Evolutionary conservation across 495 filamentous ascomycete species (phyloP), one percentile per base, ranked within the genome.

Genomic region (Usnea hakonensis): DNA sequence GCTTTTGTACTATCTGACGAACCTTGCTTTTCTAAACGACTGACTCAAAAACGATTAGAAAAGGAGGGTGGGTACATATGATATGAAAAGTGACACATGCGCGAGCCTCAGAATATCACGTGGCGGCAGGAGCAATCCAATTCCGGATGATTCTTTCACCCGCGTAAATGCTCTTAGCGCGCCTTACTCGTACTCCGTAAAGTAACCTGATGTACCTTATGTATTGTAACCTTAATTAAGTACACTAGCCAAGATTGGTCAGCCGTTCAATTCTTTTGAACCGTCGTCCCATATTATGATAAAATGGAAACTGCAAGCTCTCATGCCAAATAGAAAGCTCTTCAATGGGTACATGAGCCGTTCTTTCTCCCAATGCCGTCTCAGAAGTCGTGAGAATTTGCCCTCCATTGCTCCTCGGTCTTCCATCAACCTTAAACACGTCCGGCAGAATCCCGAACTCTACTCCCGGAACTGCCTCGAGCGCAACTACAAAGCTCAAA

Each of bases 401-500:
- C 55, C 64, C 67, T 70, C 72, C 16, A 88, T 83, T 50, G 93
- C 91, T 17, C 93, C 92, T 9, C 95, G 91, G 68, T 81, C 88
- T 10, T 78, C 76, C 23, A 80, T 91, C 55, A 86, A 97, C 73
- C 78, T 96, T 72, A 96, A 89, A 71, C 86, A 92, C 74, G 95
- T 98, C 73, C 90, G 91, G 57, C 80, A 88, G 59, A 88, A 93
- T 73, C 81, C 84, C 44, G 82, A 85, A 32, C 79, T 94, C 48
- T 88, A 97, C 78, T 76, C 84, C 62, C 77, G 87, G 61, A 98
- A 95, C 71, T 95, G 90, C 72, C 64, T 87, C 59, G 85, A 90
- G 57, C 84, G 94, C 57, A 97, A 96, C 72, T 97, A 96, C 74
- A 75, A 81, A 56, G 68, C 78, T 17, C 85, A 90, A 62, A 78